Evolutionary conservation across 768 basidiomycete species (phyloP), one percentile per base, ranked within the genome.

Genomic region (Tricholoma flavovirens): DNA sequence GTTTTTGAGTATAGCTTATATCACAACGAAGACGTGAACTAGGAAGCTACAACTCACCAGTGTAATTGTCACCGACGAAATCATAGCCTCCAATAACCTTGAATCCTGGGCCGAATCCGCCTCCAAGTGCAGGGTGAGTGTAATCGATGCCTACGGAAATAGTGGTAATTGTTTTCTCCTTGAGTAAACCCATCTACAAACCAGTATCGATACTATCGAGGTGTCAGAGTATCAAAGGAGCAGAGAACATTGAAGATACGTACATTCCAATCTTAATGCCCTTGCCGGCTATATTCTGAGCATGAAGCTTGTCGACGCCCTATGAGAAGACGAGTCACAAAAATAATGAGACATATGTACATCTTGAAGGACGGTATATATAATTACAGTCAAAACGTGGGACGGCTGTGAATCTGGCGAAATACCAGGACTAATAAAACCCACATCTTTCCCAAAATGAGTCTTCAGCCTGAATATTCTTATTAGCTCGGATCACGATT

Each of bases 211-310:
- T 73, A 43, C 80, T 81, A 48, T 30, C 36, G 35, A 5, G 24
- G 5, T 35, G 50, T 29, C 22, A n/a, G 14, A 45, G 42, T 8
- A 19, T 22, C n/a, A 19, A 56, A 26, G 32, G 21, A 12, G 53
- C 29, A 29, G 51, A 49, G 12, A 30, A 35, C 46, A 12, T 8
- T 32, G 2, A 53, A 9, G 26, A 19, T 12, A 60, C 80, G 66
- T 55, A 82, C 81, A 88, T 81, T 58, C 79, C 87, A 54, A 90
- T 77, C 62, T 85, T 86, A 66, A 87, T 72, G 2, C 86, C 86
- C 40, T 76, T 76, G 11, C 88, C 87, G 24, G 75, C 73, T 62
- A 83, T 76, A 0, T 85, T 86, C 58, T 77, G 63, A 5, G 83
- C 82, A 64, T 88, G 86, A 17, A 86, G 73, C 57, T 78, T 80